These are phyloP conservation scores for Vitis cinerea DNA, from an alignment of 164 flowering plant genomes.

Conservation along the genomic window DNA sequence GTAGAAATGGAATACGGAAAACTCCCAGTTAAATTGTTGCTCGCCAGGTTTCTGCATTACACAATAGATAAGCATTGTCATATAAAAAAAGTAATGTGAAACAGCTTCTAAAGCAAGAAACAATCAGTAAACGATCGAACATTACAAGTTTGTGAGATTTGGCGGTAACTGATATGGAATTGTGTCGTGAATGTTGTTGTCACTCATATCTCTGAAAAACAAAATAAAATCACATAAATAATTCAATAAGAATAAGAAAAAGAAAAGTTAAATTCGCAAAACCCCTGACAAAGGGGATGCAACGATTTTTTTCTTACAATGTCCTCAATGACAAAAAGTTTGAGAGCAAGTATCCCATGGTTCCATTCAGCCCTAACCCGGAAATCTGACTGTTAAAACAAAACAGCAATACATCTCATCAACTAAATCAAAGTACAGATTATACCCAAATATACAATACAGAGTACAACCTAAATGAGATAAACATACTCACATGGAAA, in stretches of 20 bases:
- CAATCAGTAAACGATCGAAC: constrained; percentile 2
- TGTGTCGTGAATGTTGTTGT: constrained; percentile 70
- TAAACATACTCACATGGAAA: constrained; percentile 52
- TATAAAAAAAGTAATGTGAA: constrained; percentile 2
- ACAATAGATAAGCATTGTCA: constrained; percentile 10
- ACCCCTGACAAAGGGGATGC: background rate
- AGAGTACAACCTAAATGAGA: background rate
- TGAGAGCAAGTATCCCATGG: constrained; percentile 80
- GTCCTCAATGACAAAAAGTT: constrained; percentile 55
- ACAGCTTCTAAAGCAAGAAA: constrained; percentile 5
- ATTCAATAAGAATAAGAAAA: background rate
- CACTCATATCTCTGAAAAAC: constrained; percentile 74
- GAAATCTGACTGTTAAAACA: constrained; percentile 56
- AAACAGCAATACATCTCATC: constrained; percentile 7
- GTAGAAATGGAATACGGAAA: constrained; percentile 78
- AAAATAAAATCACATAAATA: constrained; percentile 1
- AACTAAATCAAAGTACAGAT: constrained; percentile 2
- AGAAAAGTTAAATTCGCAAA: background rate
- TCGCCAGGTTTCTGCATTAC: constrained; percentile 75
- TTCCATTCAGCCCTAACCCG: constrained; percentile 76
- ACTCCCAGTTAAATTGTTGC: constrained; percentile 74
- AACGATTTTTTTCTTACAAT: constrained; percentile 46
- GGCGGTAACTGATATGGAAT: constrained; percentile 93
- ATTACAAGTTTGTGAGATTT: constrained; percentile 81
- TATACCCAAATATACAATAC: background rate